Evolutionary conservation across 352 stramenopile genomes (phyloP), one percentile per base, ranked within the genome.

Genomic region (Phytopythium oedochilum): DNA sequence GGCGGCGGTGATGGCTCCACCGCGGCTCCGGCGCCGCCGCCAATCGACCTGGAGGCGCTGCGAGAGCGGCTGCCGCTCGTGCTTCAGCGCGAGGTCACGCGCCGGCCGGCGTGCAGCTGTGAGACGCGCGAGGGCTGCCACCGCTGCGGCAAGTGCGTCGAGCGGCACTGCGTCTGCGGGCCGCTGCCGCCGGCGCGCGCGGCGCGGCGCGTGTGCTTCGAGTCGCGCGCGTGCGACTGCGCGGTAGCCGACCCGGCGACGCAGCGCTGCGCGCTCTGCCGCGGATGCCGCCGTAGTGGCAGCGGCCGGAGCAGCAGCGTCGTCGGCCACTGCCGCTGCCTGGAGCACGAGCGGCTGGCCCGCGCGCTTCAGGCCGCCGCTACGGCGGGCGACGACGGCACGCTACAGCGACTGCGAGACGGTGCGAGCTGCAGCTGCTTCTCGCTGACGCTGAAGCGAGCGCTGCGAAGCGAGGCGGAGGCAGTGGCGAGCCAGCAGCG

Each of bases 191-290:
- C 60, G 65, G 9, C 61, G 48, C 44, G 58, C 15, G 52, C 49
- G 23, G 42, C 40, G 55, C 59, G 62, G 39, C 31, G 58, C 14
- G 45, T 83, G 20, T 92, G 82, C 40, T 63, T 62, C 29, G 77
- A 90, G 63, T 92, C 82, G 28, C 68, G 79, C 28, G 70, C 82
- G 11, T 92, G 82, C 61, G 75, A 73, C 44, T 92, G 82, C 42
- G 31, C 67, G 11, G 26, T 77, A 4, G 38, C 44, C 14, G 48
- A 71, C n/a, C 60, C 62, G 15, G 48, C 15, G 1, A 26, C 45
- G 5, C 45, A 32, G 25, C 74, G 79, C 28, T 92, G 82, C 46
- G 46, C 50, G 28, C 57, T 87, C 5, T 92, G 82, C 39, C 63
- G 69, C 56, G 82, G 82, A 17, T 92, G 82, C 53, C 67, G 66